Evolutionary conservation across 2,329 filamentous ascomycete genomes (phyloP).

Genomic region (Mycosphaerella arachidis): DNA sequence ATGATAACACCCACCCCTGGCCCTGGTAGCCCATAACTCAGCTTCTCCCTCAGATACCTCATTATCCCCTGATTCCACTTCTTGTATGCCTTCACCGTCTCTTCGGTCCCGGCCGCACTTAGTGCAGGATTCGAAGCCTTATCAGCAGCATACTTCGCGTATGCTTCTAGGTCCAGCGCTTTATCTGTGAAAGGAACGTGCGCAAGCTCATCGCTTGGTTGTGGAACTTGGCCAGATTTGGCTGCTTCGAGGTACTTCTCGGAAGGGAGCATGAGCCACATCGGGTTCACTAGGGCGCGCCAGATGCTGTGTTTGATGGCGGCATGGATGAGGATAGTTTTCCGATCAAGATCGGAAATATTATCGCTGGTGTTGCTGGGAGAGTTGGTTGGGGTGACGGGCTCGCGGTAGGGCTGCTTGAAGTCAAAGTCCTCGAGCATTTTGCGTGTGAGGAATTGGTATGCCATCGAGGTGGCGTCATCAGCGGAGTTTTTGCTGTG

Average conservation of each 20-base stretch:
- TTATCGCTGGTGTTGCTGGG: not conserved
- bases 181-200: slow-evolving; percentile 16
- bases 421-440: slow-evolving; percentile 9
- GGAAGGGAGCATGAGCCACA: slow-evolving; percentile 7
- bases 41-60: slow-evolving; percentile 53
- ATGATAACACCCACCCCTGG: slow-evolving; percentile 52
- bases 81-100: slow-evolving; percentile 16
- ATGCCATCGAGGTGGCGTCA: slow-evolving; percentile 4
- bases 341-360: not conserved
- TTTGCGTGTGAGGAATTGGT: not conserved
- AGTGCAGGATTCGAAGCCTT: slow-evolving; percentile 9
- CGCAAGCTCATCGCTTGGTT: not conserved
- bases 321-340: slow-evolving; percentile 1
- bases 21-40: slow-evolving; percentile 51
- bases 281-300: slow-evolving; percentile 7
- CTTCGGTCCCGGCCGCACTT: slow-evolving; percentile 11
- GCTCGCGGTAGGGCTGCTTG: slow-evolving; percentile 8
- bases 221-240: slow-evolving; percentile 2
- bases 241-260: slow-evolving; percentile 5
- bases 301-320: slow-evolving; percentile 10
- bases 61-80: slow-evolving; percentile 41
- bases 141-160: slow-evolving; percentile 8
- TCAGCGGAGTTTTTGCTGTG: slow-evolving; percentile 9
- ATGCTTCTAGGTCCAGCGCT: slow-evolving; percentile 5
- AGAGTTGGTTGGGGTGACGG: not conserved